These are phyloP conservation scores for Basidiobolus heterosporus DNA, from an alignment of 371 early-diverging fungal genomes.

Conservation along the genomic window DNA sequence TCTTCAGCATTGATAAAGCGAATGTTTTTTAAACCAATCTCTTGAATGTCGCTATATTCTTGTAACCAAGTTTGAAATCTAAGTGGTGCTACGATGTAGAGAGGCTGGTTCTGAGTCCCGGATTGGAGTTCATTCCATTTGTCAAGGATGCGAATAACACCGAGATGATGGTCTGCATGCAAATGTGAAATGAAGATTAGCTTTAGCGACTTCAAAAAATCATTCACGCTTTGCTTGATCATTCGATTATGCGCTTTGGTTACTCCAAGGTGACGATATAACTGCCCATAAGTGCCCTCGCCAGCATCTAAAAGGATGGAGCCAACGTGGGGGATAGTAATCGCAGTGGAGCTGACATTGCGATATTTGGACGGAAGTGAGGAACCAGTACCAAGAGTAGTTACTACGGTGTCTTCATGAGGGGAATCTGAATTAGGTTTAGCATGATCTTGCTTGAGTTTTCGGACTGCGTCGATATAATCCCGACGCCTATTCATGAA, in stretches of 20 bases:
- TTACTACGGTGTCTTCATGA: constrained; percentile 30
- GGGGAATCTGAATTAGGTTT: no score
- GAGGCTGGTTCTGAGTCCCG: constrained; percentile 3
- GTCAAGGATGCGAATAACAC: constrained; percentile 53
- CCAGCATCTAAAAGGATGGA: constrained; percentile 87
- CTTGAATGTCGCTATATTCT: constrained; percentile 50
- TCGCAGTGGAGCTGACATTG: constrained; percentile 79
- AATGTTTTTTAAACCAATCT: constrained; percentile 27
- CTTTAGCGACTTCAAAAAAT: constrained; percentile 30
- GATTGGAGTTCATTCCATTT: constrained; percentile 22
- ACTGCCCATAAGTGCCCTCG: constrained; percentile 91
- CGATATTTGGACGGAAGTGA: constrained; percentile 90
- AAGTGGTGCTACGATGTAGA: constrained; percentile 48
- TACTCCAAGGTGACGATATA: constrained; percentile 64
- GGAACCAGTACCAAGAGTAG: constrained; percentile 91
- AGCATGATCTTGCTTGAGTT: neutral
- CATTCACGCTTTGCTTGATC: constrained; percentile 9
- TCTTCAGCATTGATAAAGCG: constrained; percentile 28
- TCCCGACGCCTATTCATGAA: neutral
- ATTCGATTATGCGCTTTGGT: neutral
- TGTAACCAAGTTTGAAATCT: constrained; percentile 39
- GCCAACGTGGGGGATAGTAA: constrained; percentile 39
- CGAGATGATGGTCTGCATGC: constrained; percentile 98
- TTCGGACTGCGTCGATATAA: neutral
- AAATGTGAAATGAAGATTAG: constrained; percentile 90